phyloP scores from a whole-genome alignment of 139 green algal species.

The Asterochloris erici region DNA sequence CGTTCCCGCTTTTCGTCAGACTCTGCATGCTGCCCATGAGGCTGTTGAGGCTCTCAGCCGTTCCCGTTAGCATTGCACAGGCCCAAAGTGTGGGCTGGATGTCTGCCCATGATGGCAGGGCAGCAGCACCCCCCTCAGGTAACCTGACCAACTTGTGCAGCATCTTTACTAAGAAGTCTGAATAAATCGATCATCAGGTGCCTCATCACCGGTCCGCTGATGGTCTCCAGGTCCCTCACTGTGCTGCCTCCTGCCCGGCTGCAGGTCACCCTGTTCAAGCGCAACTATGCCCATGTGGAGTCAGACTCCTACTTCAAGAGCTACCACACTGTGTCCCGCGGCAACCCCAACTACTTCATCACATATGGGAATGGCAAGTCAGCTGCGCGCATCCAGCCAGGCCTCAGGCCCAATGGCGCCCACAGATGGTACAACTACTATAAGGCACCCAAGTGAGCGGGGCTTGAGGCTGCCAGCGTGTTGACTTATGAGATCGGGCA shows the following conservation, averaged over 20 bases:
- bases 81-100: too few relatives aligned
- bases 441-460: conserved; percentile 39
- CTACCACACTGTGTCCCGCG: conserved; percentile 53
- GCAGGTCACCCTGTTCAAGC: conserved; percentile 81
- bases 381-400: conserved; percentile 53
- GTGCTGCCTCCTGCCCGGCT: background rate
- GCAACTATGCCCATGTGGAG: conserved; percentile 72
- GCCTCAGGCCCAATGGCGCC: conserved; percentile 73
- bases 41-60: too few relatives aligned
- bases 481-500: too few relatives aligned
- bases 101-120: background rate
- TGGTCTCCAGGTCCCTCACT: too few relatives aligned
- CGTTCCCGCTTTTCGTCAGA: too few relatives aligned
- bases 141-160: background rate
- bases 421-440: conserved; percentile 76
- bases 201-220: too few relatives aligned
- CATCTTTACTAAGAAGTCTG: background rate
- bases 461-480: too few relatives aligned
- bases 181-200: background rate
- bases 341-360: conserved; percentile 86
- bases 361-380: conserved; percentile 80
- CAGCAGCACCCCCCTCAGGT: background rate
- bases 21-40: too few relatives aligned
- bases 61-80: too few relatives aligned
- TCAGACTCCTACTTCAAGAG: conserved; percentile 66